Percentiles rank a stretch among this genome's conserved stretches.
Evolutionary conservation across 2,329 filamentous ascomycete genomes (phyloP).

Genomic region (Bipolaris gigantea): DNA sequence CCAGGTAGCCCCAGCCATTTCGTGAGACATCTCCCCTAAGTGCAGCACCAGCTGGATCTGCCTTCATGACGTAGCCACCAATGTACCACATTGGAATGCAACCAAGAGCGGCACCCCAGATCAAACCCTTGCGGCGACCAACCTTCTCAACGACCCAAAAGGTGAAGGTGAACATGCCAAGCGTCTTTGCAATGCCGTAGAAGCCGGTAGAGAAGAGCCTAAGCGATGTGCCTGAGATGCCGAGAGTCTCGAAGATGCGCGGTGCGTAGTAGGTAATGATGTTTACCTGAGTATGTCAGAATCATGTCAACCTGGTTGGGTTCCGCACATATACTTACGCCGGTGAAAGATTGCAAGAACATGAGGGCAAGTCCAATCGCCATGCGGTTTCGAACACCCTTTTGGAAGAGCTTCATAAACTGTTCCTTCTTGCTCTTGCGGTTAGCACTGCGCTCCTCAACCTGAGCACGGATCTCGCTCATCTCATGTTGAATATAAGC

Average conservation of each 20-base stretch:
- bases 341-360: conserved; percentile 44
- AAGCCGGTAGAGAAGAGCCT: conserved; percentile 55
- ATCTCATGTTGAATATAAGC: conserved; percentile 54
- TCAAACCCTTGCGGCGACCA: conserved; percentile 48
- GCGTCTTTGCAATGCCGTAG: conserved; percentile 50
- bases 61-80: conserved; percentile 57
- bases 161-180: conserved; percentile 47
- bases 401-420: conserved; percentile 44
- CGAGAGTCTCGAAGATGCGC: conserved; percentile 48
- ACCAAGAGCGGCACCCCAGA: conserved; percentile 54
- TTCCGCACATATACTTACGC: conserved; percentile 20
- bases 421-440: conserved; percentile 34
- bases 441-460: conserved; percentile 36
- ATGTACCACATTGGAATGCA: conserved; percentile 56
- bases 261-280: conserved; percentile 45
- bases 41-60: conserved; percentile 53
- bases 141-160: conserved; percentile 46
- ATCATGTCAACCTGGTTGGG: background rate
- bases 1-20: conserved; percentile 54
- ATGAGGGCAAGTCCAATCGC: conserved; percentile 45
- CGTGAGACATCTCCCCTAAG: conserved; percentile 47
- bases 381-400: conserved; percentile 45
- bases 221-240: conserved; percentile 48
- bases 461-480: conserved; percentile 49
- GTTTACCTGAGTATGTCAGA: conserved; percentile 29